These are phyloP conservation scores for Myriosclerotinia curreyana DNA, from an alignment of 2,329 filamentous ascomycete genomes.

Conservation along the genomic window DNA sequence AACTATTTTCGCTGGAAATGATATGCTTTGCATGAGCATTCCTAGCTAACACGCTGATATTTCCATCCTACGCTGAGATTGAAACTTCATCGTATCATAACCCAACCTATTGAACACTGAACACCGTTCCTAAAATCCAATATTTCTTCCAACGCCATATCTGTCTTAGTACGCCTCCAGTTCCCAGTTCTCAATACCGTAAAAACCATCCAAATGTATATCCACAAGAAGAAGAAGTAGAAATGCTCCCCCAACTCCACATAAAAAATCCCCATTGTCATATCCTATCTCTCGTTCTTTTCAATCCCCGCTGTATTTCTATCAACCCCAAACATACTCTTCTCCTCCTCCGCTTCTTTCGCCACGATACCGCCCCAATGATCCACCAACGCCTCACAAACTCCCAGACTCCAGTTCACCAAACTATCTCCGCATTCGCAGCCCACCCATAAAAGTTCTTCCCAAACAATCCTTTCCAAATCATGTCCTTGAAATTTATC, in stretches of 20 bases:
- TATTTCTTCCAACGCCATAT: too few species aligned
- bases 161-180: too few species aligned
- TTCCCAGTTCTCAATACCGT: background rate
- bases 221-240: background rate
- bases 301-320: background rate
- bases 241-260: background rate
- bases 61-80: too few species aligned
- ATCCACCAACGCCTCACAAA: conserved; percentile 9
- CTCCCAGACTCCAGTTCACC: conserved; percentile 1
- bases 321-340: background rate
- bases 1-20: too few species aligned
- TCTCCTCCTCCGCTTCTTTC: conserved; percentile 3
- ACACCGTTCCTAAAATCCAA: too few species aligned
- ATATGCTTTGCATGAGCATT: too few species aligned
- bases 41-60: too few species aligned
- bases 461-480: conserved; percentile 19
- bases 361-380: conserved; percentile 7
- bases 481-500: conserved; percentile 5
- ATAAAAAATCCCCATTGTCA: background rate
- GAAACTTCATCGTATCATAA: too few species aligned
- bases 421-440: conserved; percentile 9
- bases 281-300: background rate
- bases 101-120: too few species aligned
- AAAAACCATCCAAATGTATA: background rate
- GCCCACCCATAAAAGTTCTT: conserved; percentile 17